phyloP scores from a whole-genome alignment of 2,329 filamentous ascomycete genomes.

The Epichloe bromicola region DNA sequence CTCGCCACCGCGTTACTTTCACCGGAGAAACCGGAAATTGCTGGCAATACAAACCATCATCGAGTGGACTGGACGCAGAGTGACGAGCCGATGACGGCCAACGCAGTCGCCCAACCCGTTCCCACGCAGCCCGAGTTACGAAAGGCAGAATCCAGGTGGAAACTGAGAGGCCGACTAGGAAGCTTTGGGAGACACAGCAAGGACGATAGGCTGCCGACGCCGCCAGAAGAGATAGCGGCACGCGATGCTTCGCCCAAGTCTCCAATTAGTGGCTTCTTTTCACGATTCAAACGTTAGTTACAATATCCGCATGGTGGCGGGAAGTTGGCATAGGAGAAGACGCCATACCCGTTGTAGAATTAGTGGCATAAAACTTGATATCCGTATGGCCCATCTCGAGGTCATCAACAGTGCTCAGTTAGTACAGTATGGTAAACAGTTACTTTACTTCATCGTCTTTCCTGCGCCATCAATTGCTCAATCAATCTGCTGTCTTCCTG shows the following conservation, averaged over 20 bases:
- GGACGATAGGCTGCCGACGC: slow-evolving; percentile 13
- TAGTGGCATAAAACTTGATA: slow-evolving; percentile 5
- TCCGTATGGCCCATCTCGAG: neutral
- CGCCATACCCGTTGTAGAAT: slow-evolving; percentile 1
- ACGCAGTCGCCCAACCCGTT: neutral
- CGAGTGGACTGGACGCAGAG: slow-evolving; percentile 47
- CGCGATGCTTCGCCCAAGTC: slow-evolving; percentile 16
- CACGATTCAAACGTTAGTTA: slow-evolving; percentile 29
- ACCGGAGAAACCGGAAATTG: neutral
- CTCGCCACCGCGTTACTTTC: slow-evolving; percentile 1
- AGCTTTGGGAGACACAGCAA: slow-evolving; percentile 18
- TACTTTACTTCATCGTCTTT: slow-evolving; percentile 19
- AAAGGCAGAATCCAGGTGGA: slow-evolving; percentile 37
- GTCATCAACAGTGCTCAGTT: neutral
- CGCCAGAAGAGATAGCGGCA: slow-evolving; percentile 8
- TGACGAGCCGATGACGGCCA: slow-evolving; percentile 27
- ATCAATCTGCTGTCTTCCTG: slow-evolving; percentile 37
- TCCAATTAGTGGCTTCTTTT: slow-evolving; percentile 27
- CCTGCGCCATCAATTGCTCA: slow-evolving; percentile 33
- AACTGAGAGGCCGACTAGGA: slow-evolving; percentile 29
- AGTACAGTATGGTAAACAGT: neutral
- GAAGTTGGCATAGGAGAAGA: neutral
- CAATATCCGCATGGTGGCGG: neutral
- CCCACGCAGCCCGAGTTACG: slow-evolving; percentile 19
- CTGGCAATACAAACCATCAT: slow-evolving; percentile 19